Base-by-base conservation (phyloP, 2,329 filamentous ascomycete genomes). In the Colletotrichum theobromicola region DNA sequence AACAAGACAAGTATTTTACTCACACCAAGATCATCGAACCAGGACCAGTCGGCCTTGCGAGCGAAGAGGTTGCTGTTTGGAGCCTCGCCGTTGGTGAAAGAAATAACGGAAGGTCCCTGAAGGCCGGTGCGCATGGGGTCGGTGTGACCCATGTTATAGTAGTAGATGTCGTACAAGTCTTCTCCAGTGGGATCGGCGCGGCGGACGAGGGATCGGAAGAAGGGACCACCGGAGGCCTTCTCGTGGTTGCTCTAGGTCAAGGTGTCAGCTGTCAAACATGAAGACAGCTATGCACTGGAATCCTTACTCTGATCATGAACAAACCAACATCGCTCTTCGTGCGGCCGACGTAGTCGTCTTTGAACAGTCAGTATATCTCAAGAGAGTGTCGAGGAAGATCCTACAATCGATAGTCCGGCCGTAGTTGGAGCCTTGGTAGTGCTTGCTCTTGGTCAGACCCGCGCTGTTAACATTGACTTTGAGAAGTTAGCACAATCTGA, bases 121-220 rank as follows among this genome's bases (percentile, higher is more conserved):
- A 86, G 81, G 46, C 85, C 84, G 55, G 85, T 82, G 60, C 84
- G 80, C 81, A 85, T 82, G 5, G 81, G 77, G 69, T 86, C 85
- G 2, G 83, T 85, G 74, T 84, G 83, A 1, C 84, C 84, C 84
- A 85, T 85, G 75, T 82, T 84, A 78, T 86, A 86, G 71, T 85
- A 83, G 62, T 85, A 84, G 70, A 86, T 86, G 28, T 86, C 84
- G 75, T 85, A 86, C 18, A 86, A 77, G 69, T 86, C 84, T 18
- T 83, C 83, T 13, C 83, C 83, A 21, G 78, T 80, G 13, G 78
- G 77, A 68, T 78, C 79, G 35, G 82, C 84, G 21, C 83, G 82
- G 8, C 84, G 81, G n/a, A 85, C 77, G 21, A 85, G 79, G 34
- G 81, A 83, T 32, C 84, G 79, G 80, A 85, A 85, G 73, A 85